Evolutionary conservation across 805 yeast genomes (phyloP).

Genomic region (Komagataella mondaviorum): DNA sequence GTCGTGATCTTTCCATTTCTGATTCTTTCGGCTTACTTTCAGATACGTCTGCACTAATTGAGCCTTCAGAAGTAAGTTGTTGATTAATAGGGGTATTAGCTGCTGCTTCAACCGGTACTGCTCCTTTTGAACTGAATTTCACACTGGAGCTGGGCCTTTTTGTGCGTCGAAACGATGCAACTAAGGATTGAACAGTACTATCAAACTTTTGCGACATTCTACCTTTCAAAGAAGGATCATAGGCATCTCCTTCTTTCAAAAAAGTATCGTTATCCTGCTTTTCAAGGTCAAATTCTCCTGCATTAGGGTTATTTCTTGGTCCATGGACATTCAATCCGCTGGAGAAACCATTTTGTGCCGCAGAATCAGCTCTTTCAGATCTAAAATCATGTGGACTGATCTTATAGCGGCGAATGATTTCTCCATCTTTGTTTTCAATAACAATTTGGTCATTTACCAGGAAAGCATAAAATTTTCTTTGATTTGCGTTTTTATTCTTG

Average conservation of each 20-base stretch:
- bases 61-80: not conserved
- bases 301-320: not conserved
- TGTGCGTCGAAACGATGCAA: not conserved
- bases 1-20: conserved; percentile 14
- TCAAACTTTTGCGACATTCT: not conserved
- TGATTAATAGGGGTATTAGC: not conserved
- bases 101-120: not conserved
- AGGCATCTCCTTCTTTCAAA: not conserved
- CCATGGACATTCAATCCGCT: not conserved
- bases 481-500: conserved; percentile 12
- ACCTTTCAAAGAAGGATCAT: not conserved
- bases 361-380: conserved; percentile 3
- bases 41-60: not conserved
- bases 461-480: conserved; percentile 45
- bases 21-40: not conserved
- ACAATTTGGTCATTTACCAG: conserved; percentile 65
- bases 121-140: not conserved
- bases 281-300: not conserved
- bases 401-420: conserved; percentile 69
- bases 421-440: conserved; percentile 89
- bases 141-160: not conserved
- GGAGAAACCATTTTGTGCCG: conserved; percentile 4
- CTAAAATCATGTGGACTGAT: conserved; percentile 28
- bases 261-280: not conserved
- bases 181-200: not conserved